phyloP scores from a whole-genome alignment of 176 grass and related monocot species.

The Avena atlantica region DNA sequence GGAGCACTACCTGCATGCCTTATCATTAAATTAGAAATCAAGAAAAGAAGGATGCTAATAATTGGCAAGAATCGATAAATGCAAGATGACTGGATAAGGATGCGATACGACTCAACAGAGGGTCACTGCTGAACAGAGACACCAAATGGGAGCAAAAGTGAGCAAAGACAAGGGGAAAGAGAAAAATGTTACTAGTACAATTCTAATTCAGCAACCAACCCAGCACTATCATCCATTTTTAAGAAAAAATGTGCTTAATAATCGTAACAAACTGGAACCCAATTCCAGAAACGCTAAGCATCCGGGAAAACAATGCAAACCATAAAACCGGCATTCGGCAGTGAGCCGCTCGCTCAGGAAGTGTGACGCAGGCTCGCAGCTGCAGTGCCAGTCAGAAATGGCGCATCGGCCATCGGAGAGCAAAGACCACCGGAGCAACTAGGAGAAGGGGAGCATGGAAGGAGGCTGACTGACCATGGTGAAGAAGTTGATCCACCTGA shows the following conservation, averaged over 20 bases:
- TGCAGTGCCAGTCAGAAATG: neutral
- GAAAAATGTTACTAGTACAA: no score
- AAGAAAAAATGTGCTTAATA: neutral
- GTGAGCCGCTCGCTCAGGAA: neutral
- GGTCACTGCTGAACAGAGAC: neutral
- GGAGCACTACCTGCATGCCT: conserved; percentile 2
- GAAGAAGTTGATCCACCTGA: conserved; percentile 99
- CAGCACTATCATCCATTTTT: neutral
- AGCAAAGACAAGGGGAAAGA: neutral
- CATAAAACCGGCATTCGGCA: neutral
- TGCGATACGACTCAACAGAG: neutral
- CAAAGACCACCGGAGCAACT: neutral
- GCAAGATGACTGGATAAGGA: neutral
- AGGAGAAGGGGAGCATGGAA: neutral
- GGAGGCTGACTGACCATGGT: conserved; percentile 67
- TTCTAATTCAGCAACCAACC: neutral
- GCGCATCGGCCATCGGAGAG: neutral
- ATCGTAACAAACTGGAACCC: neutral
- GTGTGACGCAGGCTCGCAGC: neutral
- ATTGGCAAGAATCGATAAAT: neutral
- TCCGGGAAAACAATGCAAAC: neutral
- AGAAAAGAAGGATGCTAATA: neutral
- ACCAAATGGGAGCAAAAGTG: neutral
- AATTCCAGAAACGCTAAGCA: neutral
- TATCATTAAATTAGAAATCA: neutral